A percentile compares a stretch with the other conserved stretches of the same genome.
Conservation (phyloP, 2,329 filamentous ascomycete species). For the Salinomyces thailandicus region DNA sequence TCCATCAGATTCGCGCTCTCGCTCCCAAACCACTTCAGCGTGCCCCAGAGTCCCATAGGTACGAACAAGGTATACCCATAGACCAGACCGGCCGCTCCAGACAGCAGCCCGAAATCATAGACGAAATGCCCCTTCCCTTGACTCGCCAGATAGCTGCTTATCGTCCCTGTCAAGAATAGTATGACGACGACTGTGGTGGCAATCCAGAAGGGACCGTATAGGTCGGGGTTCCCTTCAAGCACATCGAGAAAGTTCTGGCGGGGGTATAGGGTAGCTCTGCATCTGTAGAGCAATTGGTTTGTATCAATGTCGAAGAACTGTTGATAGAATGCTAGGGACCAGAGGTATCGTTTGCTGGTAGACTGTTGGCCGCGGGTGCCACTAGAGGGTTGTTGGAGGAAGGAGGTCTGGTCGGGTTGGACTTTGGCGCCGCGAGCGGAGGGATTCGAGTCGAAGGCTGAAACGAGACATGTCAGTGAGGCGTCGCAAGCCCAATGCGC, state of each 20-base stretch:
- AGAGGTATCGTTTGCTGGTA: constrained; percentile 68
- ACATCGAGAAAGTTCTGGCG: constrained; percentile 94
- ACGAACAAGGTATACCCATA: constrained; percentile 88
- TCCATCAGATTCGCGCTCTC: constrained; percentile 88
- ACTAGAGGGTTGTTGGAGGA: constrained; percentile 25
- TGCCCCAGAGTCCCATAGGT: constrained; percentile 74
- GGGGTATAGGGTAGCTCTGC: constrained; percentile 79
- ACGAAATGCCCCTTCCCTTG: constrained; percentile 61
- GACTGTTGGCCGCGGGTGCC: constrained; percentile 15
- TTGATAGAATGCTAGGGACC: constrained; percentile 85
- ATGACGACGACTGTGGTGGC: constrained; percentile 95
- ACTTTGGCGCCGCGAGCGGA: constrained; percentile 37
- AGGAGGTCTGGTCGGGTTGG: constrained; percentile 30
- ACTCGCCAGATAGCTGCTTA: constrained; percentile 74
- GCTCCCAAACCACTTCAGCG: constrained; percentile 89
- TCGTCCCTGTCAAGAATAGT: constrained; percentile 87
- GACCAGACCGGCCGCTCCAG: constrained; percentile 79
- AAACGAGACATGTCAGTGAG: background rate
- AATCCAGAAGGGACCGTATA: constrained; percentile 98
- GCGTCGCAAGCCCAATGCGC: background rate
- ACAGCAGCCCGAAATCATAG: constrained; percentile 84
- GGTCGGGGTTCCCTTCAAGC: constrained; percentile 87
- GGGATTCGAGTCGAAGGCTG: constrained; percentile 20
- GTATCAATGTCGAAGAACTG: constrained; percentile 99
- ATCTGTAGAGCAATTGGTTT: constrained; percentile 73